phyloP scores from a whole-genome alignment of 129 eudicot genomes.

The Centrapalus pauciflorus region DNA sequence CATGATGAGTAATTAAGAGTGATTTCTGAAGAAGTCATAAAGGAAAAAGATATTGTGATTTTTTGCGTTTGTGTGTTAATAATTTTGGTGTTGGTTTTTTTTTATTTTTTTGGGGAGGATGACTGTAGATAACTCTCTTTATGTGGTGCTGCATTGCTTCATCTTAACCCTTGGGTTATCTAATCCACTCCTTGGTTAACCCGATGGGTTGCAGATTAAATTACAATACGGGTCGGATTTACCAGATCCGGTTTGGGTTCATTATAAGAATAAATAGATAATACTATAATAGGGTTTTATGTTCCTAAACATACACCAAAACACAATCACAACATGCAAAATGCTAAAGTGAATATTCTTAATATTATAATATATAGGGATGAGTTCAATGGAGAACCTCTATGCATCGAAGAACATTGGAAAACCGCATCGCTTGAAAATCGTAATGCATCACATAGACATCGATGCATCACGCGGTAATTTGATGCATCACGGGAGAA shows the following conservation, averaged over 20 bases:
- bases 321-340: no score
- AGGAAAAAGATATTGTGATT: background rate
- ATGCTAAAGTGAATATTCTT: no score
- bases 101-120: slow-evolving; percentile 1
- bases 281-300: no score
- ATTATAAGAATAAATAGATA: no score
- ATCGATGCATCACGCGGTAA: no score
- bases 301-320: no score
- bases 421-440: no score
- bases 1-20: slow-evolving; percentile 40
- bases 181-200: slow-evolving; percentile 33
- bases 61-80: background rate
- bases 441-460: no score
- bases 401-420: no score
- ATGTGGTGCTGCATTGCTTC: slow-evolving; percentile 31
- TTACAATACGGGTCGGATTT: slow-evolving; percentile 13
- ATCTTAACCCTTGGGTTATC: slow-evolving; percentile 35
- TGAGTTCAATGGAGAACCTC: no score
- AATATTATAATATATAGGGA: no score
- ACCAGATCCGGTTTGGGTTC: slow-evolving; percentile 13
- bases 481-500: no score
- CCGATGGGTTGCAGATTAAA: slow-evolving; percentile 14
- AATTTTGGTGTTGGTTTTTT: background rate
- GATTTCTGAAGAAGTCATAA: slow-evolving; percentile 17
- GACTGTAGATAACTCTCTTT: slow-evolving; percentile 35